phyloP scores from a whole-genome alignment of 164 flowering plant genomes.

The Macadamia tetraphylla region DNA sequence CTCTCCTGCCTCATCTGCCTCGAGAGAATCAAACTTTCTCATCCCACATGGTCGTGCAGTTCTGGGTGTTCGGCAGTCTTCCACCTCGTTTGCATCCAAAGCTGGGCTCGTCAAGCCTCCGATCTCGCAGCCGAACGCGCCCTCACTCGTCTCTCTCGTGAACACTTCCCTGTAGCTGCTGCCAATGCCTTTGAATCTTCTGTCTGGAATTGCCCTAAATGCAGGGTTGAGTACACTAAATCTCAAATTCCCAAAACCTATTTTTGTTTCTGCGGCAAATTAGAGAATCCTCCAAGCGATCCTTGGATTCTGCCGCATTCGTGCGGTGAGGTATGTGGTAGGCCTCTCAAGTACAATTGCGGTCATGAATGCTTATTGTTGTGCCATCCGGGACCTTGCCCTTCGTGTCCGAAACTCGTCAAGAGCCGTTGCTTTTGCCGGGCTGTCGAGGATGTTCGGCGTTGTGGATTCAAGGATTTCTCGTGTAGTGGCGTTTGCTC shows the following conservation, averaged over 20 bases:
- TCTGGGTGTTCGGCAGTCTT: constrained; percentile 71
- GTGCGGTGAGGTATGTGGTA: constrained; percentile 77
- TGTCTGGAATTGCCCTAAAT: constrained; percentile 89
- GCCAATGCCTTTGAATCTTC: constrained; percentile 31
- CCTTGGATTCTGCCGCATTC: constrained; percentile 96
- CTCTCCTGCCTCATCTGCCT: constrained; percentile 91
- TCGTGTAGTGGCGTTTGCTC: constrained; percentile 52
- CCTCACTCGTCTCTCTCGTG: constrained; percentile 40
- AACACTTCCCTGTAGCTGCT: constrained; percentile 39
- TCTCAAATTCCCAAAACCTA: constrained; percentile 54
- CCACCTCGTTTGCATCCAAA: constrained; percentile 85
- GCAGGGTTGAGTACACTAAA: constrained; percentile 60
- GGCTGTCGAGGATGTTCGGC: constrained; percentile 44
- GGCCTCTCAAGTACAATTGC: constrained; percentile 52
- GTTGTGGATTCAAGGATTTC: constrained; percentile 77
- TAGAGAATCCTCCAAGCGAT: constrained; percentile 59
- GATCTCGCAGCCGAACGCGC: constrained; percentile 63
- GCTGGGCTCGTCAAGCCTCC: constrained; percentile 85
- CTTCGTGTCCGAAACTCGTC: constrained; percentile 83
- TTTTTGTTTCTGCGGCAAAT: constrained; percentile 75
- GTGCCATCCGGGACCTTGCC: constrained; percentile 96
- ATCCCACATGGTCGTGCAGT: constrained; percentile 85
- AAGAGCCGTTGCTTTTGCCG: constrained; percentile 64
- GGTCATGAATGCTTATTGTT: constrained; percentile 76
- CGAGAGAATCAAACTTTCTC: constrained; percentile 55